Evolutionary conservation across 768 basidiomycete genomes (phyloP).

Genomic region (Suillus spraguei): DNA sequence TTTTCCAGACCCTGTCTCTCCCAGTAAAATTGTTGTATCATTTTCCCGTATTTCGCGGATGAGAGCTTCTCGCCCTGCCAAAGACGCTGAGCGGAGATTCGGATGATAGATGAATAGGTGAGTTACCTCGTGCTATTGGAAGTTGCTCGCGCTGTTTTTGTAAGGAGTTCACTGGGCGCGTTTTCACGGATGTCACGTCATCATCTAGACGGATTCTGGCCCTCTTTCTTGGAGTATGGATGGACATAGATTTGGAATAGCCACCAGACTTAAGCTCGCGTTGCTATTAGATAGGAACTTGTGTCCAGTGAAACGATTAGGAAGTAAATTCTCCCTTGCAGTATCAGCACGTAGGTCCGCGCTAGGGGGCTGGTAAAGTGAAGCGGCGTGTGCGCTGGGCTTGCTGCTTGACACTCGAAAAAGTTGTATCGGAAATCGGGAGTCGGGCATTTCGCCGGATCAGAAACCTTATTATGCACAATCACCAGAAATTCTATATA

Average conservation of each 20-base stretch:
- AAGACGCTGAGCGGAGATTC: slow-evolving; percentile 4
- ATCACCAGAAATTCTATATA: not conserved
- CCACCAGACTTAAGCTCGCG: not conserved
- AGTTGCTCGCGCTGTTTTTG: slow-evolving; percentile 71
- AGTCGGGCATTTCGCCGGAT: slow-evolving; percentile 3
- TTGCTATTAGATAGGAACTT: not conserved
- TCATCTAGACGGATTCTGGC: slow-evolving; percentile 25
- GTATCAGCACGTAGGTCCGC: not conserved
- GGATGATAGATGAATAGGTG: not conserved
- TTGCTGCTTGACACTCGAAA: not conserved
- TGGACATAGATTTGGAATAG: slow-evolving; percentile 19
- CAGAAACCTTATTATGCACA: not conserved
- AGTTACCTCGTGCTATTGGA: slow-evolving; percentile 77
- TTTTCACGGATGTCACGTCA: slow-evolving; percentile 20
- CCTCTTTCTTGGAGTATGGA: slow-evolving; percentile 29
- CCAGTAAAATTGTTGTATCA: slow-evolving; percentile 87
- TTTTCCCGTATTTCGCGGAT: slow-evolving; percentile 72
- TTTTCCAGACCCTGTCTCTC: slow-evolving; percentile 98
- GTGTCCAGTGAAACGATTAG: not conserved
- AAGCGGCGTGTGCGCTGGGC: not conserved
- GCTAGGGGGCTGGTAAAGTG: not conserved
- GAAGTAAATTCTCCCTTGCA: not conserved
- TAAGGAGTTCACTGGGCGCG: slow-evolving; percentile 31
- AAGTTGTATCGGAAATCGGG: slow-evolving; percentile 9
- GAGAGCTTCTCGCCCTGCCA: slow-evolving; percentile 72